Base-by-base conservation (phyloP, 768 basidiomycete species). In the Collybia nuda region DNA sequence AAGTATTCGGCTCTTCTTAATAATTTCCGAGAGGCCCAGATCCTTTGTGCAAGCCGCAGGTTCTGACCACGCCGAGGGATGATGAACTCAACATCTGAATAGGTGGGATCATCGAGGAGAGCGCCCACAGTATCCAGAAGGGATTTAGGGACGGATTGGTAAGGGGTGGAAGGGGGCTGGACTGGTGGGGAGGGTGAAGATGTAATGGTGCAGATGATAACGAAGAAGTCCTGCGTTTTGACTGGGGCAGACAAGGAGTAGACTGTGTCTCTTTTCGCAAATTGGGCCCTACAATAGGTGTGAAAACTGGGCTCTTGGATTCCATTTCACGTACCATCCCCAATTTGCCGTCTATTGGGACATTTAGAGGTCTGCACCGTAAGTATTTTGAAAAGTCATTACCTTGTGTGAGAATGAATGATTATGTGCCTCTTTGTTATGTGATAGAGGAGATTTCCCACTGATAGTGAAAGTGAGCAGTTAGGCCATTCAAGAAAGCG, bases 81-180 rank as follows among this genome's bases (percentile, higher is more conserved):
- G 17, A 92, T 70, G 56, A 94, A 93, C 62, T 87, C 84, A 15
- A 93, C 81, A 58, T 94, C 91, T 5, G 91, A 91, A 58, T 93
- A 93, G 11, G 79, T 62, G n/a, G 87, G 87, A 58, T 93, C 88
- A 57, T 93, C 85, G 8, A 93, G 71, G 21, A 93, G 68, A 26
- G 75, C 68, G 5, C 91, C 92, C n/a, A 93, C 74, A 12, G 84
- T 82, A 56, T 85, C 80, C 36, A 93, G 62, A 14, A 88, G 76
- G 47, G 74, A 74, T 58, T 77, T 84, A 0, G 91, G 89, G 6
- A 92, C 86, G 21, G 73, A 66, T 48, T 82, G 77, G 28, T 72
- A 69, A 23, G 76, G 75, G 3, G 73, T 64, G 3, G 68, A 26
- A 0, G 82, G 73, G 2, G 75, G 72, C 1, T 84, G 82, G 12